phyloP scores from a whole-genome alignment of 805 yeast genomes.

The Candida incommunis region DNA sequence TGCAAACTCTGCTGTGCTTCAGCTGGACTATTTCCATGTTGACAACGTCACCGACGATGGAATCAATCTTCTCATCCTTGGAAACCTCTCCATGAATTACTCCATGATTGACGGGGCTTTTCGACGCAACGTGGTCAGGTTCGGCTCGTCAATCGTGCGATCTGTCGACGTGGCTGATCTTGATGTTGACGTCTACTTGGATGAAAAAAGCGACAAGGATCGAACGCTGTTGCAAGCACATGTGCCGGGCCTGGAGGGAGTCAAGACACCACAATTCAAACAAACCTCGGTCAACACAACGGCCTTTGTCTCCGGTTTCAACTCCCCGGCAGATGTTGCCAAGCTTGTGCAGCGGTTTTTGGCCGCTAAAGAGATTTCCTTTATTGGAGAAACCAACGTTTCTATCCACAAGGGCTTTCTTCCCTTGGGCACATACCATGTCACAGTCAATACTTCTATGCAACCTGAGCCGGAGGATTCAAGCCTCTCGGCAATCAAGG shows the following conservation, averaged over 20 bases:
- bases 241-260: background rate
- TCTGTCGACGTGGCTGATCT: background rate
- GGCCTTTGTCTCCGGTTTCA: conserved; percentile 9
- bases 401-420: conserved; percentile 8
- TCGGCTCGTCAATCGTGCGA: background rate
- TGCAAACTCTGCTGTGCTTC: conserved; percentile 38
- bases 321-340: conserved; percentile 8
- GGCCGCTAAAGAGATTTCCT: conserved; percentile 6
- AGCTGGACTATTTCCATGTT: background rate
- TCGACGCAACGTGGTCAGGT: background rate
- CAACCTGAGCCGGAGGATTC: conserved; percentile 3
- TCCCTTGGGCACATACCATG: conserved; percentile 6
- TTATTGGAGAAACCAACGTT: conserved; percentile 5
- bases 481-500: background rate
- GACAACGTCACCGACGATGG: background rate
- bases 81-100: conserved; percentile 1
- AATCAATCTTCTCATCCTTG: background rate
- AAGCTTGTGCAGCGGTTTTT: conserved; percentile 7
- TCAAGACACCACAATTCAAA: background rate
- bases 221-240: background rate
- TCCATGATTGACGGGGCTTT: background rate
- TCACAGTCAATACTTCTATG: conserved; percentile 6
- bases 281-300: background rate
- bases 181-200: background rate
- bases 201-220: background rate